Evolutionary conservation across 208 protist species (phyloP), one percentile per base, ranked within the genome.

Genomic region (Acanthamoeba culbertsoni): DNA sequence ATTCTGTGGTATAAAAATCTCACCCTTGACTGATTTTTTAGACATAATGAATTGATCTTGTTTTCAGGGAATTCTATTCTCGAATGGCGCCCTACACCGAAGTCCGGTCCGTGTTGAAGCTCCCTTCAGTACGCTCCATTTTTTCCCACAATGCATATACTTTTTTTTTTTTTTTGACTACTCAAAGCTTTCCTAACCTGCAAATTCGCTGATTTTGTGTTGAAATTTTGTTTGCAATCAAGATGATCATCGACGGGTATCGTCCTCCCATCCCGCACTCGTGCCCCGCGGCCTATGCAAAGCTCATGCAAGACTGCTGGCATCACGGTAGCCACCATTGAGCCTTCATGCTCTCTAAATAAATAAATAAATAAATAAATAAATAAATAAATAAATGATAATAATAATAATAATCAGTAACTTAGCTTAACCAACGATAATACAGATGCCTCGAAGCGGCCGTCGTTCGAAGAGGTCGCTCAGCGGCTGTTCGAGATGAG

Each of bases 251-350:
- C 46, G 48, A 88, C 14, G 77, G 77, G 23, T 55, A 63, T 40
- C 77, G 77, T 1, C 77, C 77, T 4, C 43, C 26, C 8, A 31
- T 88, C 6, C 77, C 46, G 37, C 77, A 33, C 4, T 16, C 28
- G 16, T 88, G 77, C 35, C 77, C 77, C 7, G 45, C 77, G 14
- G 31, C 23, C 77, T 88, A 88, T 23, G 6, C 48, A 5, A 1
- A 31, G 28, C 77, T 88, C 33, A 88, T 88, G 77, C n/a, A 88
- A 33, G 48, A 88, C 31, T 88, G 77, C 45, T 88, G 77, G 77
- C 46, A 88, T 1, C 12, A 31, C 37, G 77, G 77, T 88, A 62
- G 3, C 6, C 5, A 1, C 55, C 20, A 14, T n/a, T 26, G 5
- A 28, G 5, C 20, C 20, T 26, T 62, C 55, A 33, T 26, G 20